Percentiles rank a stretch among this genome's conserved stretches.
phyloP scores from a whole-genome alignment of 192 early-diverging fungal species.

The Lobosporangium transversale region DNA sequence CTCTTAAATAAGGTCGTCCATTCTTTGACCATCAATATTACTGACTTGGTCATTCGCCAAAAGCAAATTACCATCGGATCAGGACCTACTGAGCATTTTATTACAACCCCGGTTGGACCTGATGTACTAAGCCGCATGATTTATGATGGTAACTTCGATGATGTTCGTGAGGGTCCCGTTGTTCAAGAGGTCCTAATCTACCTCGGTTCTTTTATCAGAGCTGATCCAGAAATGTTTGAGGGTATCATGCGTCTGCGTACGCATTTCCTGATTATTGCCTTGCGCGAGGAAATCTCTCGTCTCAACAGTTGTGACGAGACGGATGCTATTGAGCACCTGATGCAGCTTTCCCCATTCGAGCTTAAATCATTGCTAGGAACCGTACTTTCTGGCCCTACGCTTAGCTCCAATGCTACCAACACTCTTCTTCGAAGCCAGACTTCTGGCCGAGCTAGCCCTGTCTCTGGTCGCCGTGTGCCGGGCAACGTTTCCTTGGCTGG shows the following conservation, averaged over 20 bases:
- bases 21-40: constrained; percentile 79
- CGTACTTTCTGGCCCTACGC: constrained; percentile 70
- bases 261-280: constrained; percentile 85
- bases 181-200: constrained; percentile 88
- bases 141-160: constrained; percentile 70
- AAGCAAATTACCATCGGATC: constrained; percentile 83
- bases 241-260: constrained; percentile 86
- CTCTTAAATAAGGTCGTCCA: constrained; percentile 79
- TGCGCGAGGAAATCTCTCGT: constrained; percentile 85
- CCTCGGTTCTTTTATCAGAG: constrained; percentile 77
- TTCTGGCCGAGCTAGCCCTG: constrained; percentile 52
- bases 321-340: constrained; percentile 80
- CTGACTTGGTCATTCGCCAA: constrained; percentile 81
- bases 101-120: constrained; percentile 76
- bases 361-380: constrained; percentile 79
- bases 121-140: constrained; percentile 73
- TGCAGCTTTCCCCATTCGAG: constrained; percentile 86
- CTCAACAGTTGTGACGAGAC: constrained; percentile 79
- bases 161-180: constrained; percentile 84
- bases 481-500: neutral
- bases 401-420: constrained; percentile 55
- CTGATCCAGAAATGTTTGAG: constrained; percentile 74
- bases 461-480: constrained; percentile 8
- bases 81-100: constrained; percentile 71
- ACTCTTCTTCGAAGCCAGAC: constrained; percentile 56